These are phyloP conservation scores for Durusdinium trenchii DNA, from an alignment of 73 alveolate genomes.

Conservation along the genomic window DNA sequence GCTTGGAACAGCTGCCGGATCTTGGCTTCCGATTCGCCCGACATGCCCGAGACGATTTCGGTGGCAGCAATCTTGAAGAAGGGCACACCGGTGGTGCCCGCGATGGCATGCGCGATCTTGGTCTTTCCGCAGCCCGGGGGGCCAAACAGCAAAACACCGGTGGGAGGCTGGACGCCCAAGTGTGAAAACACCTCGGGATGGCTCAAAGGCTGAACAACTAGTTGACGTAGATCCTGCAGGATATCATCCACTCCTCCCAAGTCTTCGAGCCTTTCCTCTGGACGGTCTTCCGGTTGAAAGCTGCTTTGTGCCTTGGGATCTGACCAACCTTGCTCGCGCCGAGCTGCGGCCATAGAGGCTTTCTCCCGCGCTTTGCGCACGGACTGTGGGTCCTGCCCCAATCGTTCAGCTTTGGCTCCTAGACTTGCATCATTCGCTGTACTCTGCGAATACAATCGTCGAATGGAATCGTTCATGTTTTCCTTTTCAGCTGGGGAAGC, in stretches of 20 bases:
- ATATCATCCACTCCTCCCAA: slow-evolving; percentile 97
- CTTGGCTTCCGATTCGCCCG: slow-evolving; percentile 99
- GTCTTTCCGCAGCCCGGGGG: slow-evolving; percentile 99
- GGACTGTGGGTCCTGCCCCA: slow-evolving; percentile 39
- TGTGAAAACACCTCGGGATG: slow-evolving; percentile 98
- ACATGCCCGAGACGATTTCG: slow-evolving; percentile 98
- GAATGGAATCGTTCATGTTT: slow-evolving; percentile 73
- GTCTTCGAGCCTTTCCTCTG: slow-evolving; percentile 92
- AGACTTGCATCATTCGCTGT: background rate
- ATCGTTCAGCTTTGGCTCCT: background rate
- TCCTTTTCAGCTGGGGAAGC: slow-evolving; percentile 66
- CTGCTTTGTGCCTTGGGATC: slow-evolving; percentile 19
- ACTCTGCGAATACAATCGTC: slow-evolving; percentile 61
- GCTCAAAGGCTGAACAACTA: slow-evolving; percentile 98
- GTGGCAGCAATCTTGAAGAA: slow-evolving; percentile 99
- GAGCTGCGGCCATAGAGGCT: slow-evolving; percentile 93
- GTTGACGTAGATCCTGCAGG: slow-evolving; percentile 97
- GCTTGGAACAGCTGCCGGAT: slow-evolving; percentile 99
- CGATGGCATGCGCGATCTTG: slow-evolving; percentile 98
- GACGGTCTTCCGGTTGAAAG: slow-evolving; percentile 74
- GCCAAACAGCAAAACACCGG: slow-evolving; percentile 98
- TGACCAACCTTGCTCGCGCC: slow-evolving; percentile 78
- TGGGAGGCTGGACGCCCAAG: slow-evolving; percentile 99
- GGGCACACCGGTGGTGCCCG: slow-evolving; percentile 97
- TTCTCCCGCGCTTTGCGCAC: slow-evolving; percentile 68